Conservation (phyloP, 225 moss, liverwort and hornwort genomes). For the Pseudoscleropodium purum region DNA sequence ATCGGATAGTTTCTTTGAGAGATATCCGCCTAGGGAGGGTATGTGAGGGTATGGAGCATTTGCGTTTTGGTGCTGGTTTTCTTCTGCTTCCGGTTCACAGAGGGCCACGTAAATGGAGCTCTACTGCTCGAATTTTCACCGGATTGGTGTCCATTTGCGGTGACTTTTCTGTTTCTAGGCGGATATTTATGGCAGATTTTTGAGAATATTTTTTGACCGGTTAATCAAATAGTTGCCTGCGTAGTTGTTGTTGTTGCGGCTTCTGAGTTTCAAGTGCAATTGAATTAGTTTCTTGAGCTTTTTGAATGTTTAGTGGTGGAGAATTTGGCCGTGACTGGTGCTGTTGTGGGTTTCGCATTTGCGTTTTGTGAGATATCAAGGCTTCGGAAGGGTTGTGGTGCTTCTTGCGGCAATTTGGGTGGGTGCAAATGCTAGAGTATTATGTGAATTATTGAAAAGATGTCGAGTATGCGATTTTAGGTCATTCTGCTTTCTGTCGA, state of each 20-base stretch:
- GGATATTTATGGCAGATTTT: not conserved
- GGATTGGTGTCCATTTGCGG: not conserved
- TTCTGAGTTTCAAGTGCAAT: not conserved
- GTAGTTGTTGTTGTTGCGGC: not conserved
- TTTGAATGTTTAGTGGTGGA: not conserved
- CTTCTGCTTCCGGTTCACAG: not conserved
- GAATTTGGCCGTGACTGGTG: not conserved
- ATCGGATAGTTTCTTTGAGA: not conserved
- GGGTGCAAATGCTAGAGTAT: not conserved
- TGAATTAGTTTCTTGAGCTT: not conserved
- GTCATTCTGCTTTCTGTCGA: not conserved
- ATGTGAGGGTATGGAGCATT: not conserved
- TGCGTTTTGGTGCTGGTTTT: not conserved
- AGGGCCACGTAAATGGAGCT: slow-evolving; percentile 7
- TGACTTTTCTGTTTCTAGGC: not conserved
- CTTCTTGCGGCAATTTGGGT: not conserved
- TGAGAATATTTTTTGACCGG: not conserved
- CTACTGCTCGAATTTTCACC: not conserved
- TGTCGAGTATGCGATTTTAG: not conserved
- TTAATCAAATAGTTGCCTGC: not conserved
- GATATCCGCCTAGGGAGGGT: slow-evolving; percentile 5
- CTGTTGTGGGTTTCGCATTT: not conserved
- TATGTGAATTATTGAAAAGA: not conserved
- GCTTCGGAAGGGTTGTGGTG: not conserved
- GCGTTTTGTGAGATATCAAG: not conserved